phyloP scores from a whole-genome alignment of 108 stramenopile species.

The Stephanodiscus minutulus region DNA sequence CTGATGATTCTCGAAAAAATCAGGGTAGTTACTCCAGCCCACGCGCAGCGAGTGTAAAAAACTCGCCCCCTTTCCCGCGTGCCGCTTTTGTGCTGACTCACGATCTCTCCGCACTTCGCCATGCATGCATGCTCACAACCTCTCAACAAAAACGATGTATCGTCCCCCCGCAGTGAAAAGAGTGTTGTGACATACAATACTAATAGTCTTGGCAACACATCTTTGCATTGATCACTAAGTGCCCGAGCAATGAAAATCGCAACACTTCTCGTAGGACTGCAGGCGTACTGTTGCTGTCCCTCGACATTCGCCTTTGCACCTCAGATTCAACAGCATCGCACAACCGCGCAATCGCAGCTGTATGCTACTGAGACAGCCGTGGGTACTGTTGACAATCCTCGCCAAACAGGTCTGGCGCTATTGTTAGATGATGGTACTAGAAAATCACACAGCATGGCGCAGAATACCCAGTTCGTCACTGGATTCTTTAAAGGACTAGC shows the following conservation, averaged over 20 bases:
- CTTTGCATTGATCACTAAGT: neutral
- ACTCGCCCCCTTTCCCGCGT: no score
- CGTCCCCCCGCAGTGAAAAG: no score
- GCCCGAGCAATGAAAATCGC: neutral
- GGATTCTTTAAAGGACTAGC: conserved; percentile 74
- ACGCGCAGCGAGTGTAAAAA: no score
- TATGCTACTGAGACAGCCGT: neutral
- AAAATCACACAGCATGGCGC: conserved; percentile 62
- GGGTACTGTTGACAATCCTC: conserved; percentile 37
- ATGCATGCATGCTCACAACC: no score
- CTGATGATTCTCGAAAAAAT: no score
- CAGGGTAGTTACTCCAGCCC: no score
- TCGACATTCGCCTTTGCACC: conserved; percentile 1
- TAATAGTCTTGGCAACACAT: no score
- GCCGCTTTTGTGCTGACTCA: no score
- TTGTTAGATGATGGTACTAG: conserved; percentile 64
- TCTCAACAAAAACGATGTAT: no score
- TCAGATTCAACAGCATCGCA: neutral
- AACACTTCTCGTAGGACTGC: neutral
- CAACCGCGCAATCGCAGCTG: neutral
- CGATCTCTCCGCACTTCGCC: no score
- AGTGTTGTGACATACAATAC: no score
- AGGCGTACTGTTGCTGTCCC: neutral
- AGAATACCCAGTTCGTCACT: conserved; percentile 66
- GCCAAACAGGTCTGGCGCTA: conserved; percentile 47